Evolutionary conservation across 2,329 filamentous ascomycete genomes (phyloP), one percentile per base, ranked within the genome.

Genomic region (Lecanicillium sp.): DNA sequence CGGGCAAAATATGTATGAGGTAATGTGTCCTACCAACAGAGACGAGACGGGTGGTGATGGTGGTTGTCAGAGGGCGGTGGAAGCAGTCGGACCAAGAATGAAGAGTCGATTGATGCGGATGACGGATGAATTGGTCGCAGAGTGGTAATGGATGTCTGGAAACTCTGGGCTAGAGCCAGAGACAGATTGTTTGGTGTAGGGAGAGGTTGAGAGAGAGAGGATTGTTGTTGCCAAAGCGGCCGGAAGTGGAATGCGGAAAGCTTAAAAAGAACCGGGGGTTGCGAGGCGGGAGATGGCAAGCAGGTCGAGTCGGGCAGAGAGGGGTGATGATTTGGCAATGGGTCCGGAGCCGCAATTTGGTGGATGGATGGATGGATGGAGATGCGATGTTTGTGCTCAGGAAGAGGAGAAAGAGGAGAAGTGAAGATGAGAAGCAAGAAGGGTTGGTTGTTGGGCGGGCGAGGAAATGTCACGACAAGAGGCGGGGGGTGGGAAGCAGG

Each of bases 201-300:
- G n/a, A n/a, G n/a, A n/a, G 30, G 27, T 21, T 5, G 14, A 32
- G 39, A 32, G 19, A 35, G 11, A 19, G 17, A 20, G n/a, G 15
- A 26, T 43, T 43, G 40, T 43, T 43, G 27, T 44, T n/a, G n/a
- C n/a, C 41, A 15, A 42, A 26, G 27, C 39, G 20, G 30, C 41
- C 30, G 30, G 32, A 35, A 27, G 21, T 17, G 30, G 30, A 44
- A 44, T 44, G 41, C n/a, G 20, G 21, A 44, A 44, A 27, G 21
- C 14, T 36, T 35, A 33, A 44, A 43, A 44, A 21, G 15, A 21
- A 26, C 36, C 15, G 21, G 21, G n/a, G n/a, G n/a, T n/a, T n/a
- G n/a, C n/a, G n/a, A 20, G 21, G 20, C 4, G 19, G n/a, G 5
- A n/a, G 36, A 14, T 8, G 6, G 17, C 5, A 2, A 9, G 36